These are phyloP conservation scores for Glomus cerebriforme DNA, from an alignment of 192 early-diverging fungal species.

Conservation along the genomic window DNA sequence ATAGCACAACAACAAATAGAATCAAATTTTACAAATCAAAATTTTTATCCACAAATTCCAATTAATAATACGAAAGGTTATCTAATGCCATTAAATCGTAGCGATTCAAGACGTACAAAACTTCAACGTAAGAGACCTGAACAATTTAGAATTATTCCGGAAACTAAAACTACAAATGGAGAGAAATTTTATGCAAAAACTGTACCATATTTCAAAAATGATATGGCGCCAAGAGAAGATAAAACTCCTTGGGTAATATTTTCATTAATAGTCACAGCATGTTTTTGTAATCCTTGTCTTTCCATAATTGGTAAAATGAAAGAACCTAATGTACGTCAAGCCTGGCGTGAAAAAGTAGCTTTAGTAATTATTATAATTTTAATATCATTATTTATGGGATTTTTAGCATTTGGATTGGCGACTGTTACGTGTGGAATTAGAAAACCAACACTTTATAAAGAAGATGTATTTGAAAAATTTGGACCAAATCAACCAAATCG, in stretches of 20 bases:
- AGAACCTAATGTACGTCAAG: slow-evolving; percentile 52
- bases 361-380: slow-evolving; percentile 71
- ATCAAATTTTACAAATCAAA: not conserved
- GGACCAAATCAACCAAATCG: slow-evolving; percentile 12
- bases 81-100: slow-evolving; percentile 20
- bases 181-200: not conserved
- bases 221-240: slow-evolving; percentile 27
- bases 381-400: slow-evolving; percentile 68
- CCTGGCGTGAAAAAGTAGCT: slow-evolving; percentile 88
- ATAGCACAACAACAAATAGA: not conserved
- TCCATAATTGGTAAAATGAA: slow-evolving; percentile 27
- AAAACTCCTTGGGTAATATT: slow-evolving; percentile 28
- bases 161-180: not conserved
- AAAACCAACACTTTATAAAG: slow-evolving; percentile 30
- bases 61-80: not conserved
- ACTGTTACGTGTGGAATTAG: slow-evolving; percentile 28
- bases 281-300: slow-evolving; percentile 26
- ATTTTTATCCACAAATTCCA: not conserved
- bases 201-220: slow-evolving; percentile 25
- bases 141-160: too few relatives aligned
- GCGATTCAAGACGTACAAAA: not conserved
- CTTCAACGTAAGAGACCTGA: slow-evolving; percentile 23
- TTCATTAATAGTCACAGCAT: slow-evolving; percentile 24
- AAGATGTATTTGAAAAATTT: slow-evolving; percentile 42
- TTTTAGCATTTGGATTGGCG: slow-evolving; percentile 77